Percentiles rank a stretch among this genome's conserved stretches.
phyloP scores from a whole-genome alignment of 495 filamentous ascomycete genomes.

The Aspergillus campestris region DNA sequence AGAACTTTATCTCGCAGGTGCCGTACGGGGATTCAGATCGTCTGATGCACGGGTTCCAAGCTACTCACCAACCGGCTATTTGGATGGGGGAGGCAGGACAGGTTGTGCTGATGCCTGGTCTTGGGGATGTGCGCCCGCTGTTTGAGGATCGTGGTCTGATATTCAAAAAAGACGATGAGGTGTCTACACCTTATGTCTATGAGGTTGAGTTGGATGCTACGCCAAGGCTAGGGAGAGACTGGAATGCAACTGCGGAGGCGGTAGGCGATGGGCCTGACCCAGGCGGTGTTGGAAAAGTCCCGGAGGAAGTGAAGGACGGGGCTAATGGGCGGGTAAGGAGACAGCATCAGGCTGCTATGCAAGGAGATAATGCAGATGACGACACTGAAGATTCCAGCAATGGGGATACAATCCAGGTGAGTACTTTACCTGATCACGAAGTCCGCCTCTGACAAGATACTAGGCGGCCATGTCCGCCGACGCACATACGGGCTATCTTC shows the following conservation, averaged over 20 bases:
- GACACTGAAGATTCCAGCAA: no score
- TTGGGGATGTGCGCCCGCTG: conserved; percentile 17
- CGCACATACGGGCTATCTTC: conserved; percentile 17
- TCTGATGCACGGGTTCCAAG: conserved; percentile 20
- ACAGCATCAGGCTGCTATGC: background rate
- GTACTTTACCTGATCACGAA: no score
- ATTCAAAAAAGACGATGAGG: conserved; percentile 16
- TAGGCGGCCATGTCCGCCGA: conserved; percentile 17
- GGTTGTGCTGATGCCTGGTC: conserved; percentile 14
- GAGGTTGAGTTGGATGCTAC: conserved; percentile 16
- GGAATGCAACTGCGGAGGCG: conserved; percentile 21
- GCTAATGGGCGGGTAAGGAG: conserved; percentile 13
- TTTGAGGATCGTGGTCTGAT: conserved; percentile 18
- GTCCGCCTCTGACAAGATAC: background rate
- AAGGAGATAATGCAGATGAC: background rate
- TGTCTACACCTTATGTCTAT: conserved; percentile 19
- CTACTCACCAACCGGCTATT: conserved; percentile 21
- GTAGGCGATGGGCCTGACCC: conserved; percentile 16
- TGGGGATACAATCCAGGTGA: no score
- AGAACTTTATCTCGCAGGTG: conserved; percentile 22
- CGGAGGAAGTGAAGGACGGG: conserved; percentile 15
- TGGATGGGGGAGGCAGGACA: conserved; percentile 24
- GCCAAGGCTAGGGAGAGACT: conserved; percentile 11
- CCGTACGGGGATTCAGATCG: conserved; percentile 18
- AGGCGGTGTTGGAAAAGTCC: conserved; percentile 15